Evolutionary conservation across 108 stramenopile genomes (phyloP).

Genomic region (Bacterosira constricta): DNA sequence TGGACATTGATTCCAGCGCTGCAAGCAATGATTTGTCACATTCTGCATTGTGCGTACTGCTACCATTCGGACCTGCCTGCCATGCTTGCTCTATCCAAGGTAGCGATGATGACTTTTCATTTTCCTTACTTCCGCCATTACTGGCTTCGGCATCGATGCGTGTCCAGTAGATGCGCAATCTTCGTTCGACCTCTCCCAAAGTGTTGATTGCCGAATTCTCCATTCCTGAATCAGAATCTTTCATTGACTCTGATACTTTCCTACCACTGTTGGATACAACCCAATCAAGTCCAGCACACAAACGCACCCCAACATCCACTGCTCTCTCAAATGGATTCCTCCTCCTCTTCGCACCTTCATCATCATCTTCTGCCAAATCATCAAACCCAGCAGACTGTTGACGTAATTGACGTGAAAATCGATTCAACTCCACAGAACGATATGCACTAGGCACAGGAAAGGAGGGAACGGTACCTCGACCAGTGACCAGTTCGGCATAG

Average conservation of each 20-base stretch:
- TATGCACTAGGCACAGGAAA: slow-evolving; percentile 43
- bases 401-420: slow-evolving; percentile 43
- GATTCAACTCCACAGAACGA: slow-evolving; percentile 47
- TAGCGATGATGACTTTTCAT: not conserved
- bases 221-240: not conserved
- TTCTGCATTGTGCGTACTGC: slow-evolving; percentile 16
- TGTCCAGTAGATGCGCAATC: slow-evolving; percentile 57
- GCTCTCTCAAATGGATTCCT: slow-evolving; percentile 50
- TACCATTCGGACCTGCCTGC: slow-evolving; percentile 62
- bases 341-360: not conserved
- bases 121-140: not conserved
- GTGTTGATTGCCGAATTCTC: slow-evolving; percentile 12
- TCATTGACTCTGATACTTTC: not conserved
- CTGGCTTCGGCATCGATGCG: slow-evolving; percentile 50
- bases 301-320: slow-evolving; percentile 63
- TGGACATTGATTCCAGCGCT: slow-evolving; percentile 43
- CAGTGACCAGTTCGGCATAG: slow-evolving; percentile 54
- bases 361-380: slow-evolving; percentile 2
- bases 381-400: slow-evolving; percentile 7
- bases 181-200: slow-evolving; percentile 43
- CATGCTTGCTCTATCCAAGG: slow-evolving; percentile 50
- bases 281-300: slow-evolving; percentile 63
- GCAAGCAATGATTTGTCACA: slow-evolving; percentile 12
- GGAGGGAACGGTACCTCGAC: slow-evolving; percentile 31
- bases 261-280: slow-evolving; percentile 9